These are phyloP conservation scores for Chrysanthemum seticuspe DNA, from an alignment of 129 eudicot genomes.

Conservation along the genomic window DNA sequence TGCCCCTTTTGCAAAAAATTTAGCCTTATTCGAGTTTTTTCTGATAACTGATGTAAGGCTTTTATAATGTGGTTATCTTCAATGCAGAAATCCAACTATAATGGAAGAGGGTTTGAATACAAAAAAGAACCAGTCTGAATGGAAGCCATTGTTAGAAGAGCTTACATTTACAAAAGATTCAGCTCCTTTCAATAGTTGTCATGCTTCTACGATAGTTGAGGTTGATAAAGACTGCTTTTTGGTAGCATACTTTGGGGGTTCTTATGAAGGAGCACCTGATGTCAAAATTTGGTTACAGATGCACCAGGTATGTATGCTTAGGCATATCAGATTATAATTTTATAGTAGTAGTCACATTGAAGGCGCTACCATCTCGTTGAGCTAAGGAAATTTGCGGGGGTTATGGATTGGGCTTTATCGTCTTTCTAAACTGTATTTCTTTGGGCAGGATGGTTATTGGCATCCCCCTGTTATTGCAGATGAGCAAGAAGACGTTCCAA, in stretches of 20 bases:
- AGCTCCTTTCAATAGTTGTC: conserved; percentile 84
- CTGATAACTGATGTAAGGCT: too few species aligned
- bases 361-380: neutral
- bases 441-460: conserved; percentile 78
- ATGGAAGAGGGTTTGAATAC: conserved; percentile 17
- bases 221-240: conserved; percentile 71
- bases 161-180: conserved; percentile 64
- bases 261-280: conserved; percentile 86
- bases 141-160: conserved; percentile 66
- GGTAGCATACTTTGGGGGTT: conserved; percentile 95
- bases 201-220: conserved; percentile 98
- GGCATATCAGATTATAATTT: neutral
- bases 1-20: conserved; percentile 1
- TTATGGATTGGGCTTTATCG: neutral
- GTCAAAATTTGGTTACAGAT: conserved; percentile 90
- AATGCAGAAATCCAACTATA: conserved; percentile 24
- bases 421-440: neutral
- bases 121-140: conserved; percentile 34
- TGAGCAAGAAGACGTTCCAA: conserved; percentile 64
- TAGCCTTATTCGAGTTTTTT: neutral
- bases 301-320: conserved; percentile 51
- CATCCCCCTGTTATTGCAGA: conserved; percentile 69
- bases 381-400: neutral
- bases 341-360: too few species aligned
- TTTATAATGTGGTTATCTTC: neutral